Percentiles rank a stretch among this genome's conserved stretches.
Conservation (phyloP, 2,329 filamentous ascomycete species). For the Xylariales sp. region DNA sequence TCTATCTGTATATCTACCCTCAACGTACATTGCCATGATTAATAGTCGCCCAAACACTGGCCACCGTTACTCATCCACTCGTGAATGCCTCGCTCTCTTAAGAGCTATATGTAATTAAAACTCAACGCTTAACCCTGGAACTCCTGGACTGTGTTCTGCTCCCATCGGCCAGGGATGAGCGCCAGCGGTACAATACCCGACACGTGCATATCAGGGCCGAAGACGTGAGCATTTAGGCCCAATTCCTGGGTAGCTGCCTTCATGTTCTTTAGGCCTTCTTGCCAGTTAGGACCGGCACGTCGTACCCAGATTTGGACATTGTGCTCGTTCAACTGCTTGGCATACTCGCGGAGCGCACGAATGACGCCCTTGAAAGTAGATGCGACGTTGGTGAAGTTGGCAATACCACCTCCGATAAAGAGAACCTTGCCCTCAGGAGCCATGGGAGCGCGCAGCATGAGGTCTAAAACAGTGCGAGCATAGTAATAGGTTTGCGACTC, state of each 20-base stretch:
- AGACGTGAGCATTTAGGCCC: conserved; percentile 76
- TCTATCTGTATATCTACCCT: conserved; percentile 45
- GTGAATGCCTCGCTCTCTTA: conserved; percentile 23
- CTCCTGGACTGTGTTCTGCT: conserved; percentile 70
- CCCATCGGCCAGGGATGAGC: conserved; percentile 74
- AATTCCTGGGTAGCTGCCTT: conserved; percentile 95
- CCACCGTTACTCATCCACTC: conserved; percentile 38
- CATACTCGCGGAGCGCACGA: conserved; percentile 90
- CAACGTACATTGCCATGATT: conserved; percentile 44
- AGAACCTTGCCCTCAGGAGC: conserved; percentile 95
- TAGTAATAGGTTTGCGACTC: conserved; percentile 99
- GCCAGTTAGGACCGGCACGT: conserved; percentile 94
- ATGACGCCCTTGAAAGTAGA: conserved; percentile 99
- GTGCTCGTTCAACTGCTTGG: conserved; percentile 89
- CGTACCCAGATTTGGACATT: conserved; percentile 98
- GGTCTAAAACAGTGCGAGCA: conserved; percentile 93
- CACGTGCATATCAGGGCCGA: conserved; percentile 89
- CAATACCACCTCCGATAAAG: conserved; percentile 99
- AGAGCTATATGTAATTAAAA: conserved; percentile 32
- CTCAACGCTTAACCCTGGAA: conserved; percentile 63
- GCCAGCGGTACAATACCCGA: conserved; percentile 96
- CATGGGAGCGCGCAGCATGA: conserved; percentile 92
- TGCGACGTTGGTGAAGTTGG: conserved; percentile 99
- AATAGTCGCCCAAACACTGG: conserved; percentile 35
- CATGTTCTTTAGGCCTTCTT: conserved; percentile 99